Conservation (phyloP, 2,329 filamentous ascomycete species). For the Pyrenochaeta sp. region DNA sequence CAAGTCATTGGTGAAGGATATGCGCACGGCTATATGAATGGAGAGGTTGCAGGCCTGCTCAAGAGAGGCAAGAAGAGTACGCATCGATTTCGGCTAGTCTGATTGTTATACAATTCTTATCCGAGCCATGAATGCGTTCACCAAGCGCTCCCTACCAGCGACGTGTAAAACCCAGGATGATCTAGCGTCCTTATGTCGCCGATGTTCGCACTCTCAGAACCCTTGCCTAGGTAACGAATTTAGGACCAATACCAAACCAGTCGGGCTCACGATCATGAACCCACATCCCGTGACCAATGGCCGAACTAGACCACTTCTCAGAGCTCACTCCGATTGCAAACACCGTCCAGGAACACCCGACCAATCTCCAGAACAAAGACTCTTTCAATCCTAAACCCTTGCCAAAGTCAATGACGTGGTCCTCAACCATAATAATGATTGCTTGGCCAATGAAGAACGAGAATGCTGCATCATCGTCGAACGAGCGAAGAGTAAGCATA, state of each 20-base stretch:
- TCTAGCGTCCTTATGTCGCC: too few species aligned
- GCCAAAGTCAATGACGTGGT: constrained; percentile 36
- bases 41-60: constrained; percentile 26
- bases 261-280: constrained; percentile 26
- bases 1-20: constrained; percentile 42
- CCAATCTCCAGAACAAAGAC: constrained; percentile 19
- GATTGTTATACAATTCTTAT: neutral
- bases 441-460: constrained; percentile 35
- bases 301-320: constrained; percentile 11
- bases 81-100: constrained; percentile 23
- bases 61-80: constrained; percentile 18
- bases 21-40: constrained; percentile 39
- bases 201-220: neutral
- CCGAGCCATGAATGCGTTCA: neutral
- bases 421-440: constrained; percentile 37
- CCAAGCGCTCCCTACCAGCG: neutral
- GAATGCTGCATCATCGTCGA: constrained; percentile 26
- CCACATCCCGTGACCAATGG: constrained; percentile 28
- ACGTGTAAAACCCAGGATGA: neutral
- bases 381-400: constrained; percentile 28
- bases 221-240: neutral
- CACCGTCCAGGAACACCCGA: constrained; percentile 34
- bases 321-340: constrained; percentile 25
- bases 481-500: constrained; percentile 22
- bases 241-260: constrained; percentile 32